Conservation (phyloP, 2,329 filamentous ascomycete genomes). For the Ceratocystis eucalypticola region DNA sequence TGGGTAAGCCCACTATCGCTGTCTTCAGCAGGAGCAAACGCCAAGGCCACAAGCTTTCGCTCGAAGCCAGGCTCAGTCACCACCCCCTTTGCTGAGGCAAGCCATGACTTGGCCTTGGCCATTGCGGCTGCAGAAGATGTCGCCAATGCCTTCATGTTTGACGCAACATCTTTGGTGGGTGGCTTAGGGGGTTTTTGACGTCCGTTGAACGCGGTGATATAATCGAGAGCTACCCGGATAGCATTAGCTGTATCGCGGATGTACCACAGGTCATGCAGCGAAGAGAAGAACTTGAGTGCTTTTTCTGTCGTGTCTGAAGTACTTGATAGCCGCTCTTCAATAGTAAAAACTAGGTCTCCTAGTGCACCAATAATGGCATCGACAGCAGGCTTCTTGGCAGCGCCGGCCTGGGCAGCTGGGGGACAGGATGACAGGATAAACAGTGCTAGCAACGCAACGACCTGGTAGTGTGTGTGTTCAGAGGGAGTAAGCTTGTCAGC, state of each 20-base stretch:
- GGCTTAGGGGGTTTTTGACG: constrained; percentile 29
- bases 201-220: constrained; percentile 29
- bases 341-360: constrained; percentile 11
- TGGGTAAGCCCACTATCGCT: constrained; percentile 69
- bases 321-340: constrained; percentile 10
- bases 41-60: constrained; percentile 23
- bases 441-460: constrained; percentile 30
- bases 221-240: constrained; percentile 25
- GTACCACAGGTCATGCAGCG: constrained; percentile 28
- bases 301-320: constrained; percentile 6
- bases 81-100: constrained; percentile 25
- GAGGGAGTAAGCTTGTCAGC: constrained; percentile 28
- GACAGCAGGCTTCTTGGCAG: constrained; percentile 7
- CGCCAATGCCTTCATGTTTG: constrained; percentile 27
- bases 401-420: background rate
- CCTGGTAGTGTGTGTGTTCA: constrained; percentile 34
- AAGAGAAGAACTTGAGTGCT: constrained; percentile 20
- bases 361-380: constrained; percentile 14
- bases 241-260: constrained; percentile 30
- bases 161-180: constrained; percentile 28
- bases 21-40: constrained; percentile 44
- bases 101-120: constrained; percentile 26
- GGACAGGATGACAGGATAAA: constrained; percentile 18
- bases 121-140: constrained; percentile 24
- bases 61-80: constrained; percentile 24